Percentiles rank a stretch among this genome's conserved stretches.
Conservation (phyloP, 441 rosid genomes). For the Metrosideros polymorpha region DNA sequence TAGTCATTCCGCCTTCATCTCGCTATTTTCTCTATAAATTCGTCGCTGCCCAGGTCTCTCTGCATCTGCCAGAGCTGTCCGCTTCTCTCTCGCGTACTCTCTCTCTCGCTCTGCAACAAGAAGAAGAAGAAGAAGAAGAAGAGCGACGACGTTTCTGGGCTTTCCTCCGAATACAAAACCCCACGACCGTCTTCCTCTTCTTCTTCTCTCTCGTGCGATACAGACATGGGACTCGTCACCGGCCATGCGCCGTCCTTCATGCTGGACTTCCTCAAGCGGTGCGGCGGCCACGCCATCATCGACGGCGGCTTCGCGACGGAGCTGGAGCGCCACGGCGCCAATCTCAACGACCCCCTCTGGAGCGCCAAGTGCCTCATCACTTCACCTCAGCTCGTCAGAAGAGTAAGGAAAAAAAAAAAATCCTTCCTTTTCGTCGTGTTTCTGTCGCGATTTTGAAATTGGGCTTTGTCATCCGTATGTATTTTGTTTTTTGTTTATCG, state of each 20-base stretch:
- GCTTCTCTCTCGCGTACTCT: background rate
- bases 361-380: conserved; percentile 82
- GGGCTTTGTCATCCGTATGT: background rate
- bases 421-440: background rate
- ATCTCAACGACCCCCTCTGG: conserved; percentile 93
- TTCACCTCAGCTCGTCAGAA: conserved; percentile 72
- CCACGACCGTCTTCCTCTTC: background rate
- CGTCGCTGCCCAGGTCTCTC: background rate
- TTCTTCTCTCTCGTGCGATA: background rate
- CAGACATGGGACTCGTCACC: background rate
- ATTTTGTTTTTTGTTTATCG: background rate
- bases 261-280: conserved; percentile 47
- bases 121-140: background rate
- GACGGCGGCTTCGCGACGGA: conserved; percentile 98
- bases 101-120: background rate
- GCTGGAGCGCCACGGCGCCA: conserved; percentile 77
- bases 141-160: background rate
- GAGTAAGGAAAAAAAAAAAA: conserved; percentile 19
- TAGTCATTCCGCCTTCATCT: background rate
- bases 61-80: background rate
- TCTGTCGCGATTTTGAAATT: background rate
- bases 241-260: conserved; percentile 13
- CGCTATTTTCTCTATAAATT: background rate
- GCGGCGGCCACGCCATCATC: conserved; percentile 70
- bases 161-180: background rate